A percentile compares a stretch with the other conserved stretches of the same genome.
These are phyloP conservation scores for Rosa rugosa DNA, from an alignment of 306 rosid genomes.

Conservation along the genomic window DNA sequence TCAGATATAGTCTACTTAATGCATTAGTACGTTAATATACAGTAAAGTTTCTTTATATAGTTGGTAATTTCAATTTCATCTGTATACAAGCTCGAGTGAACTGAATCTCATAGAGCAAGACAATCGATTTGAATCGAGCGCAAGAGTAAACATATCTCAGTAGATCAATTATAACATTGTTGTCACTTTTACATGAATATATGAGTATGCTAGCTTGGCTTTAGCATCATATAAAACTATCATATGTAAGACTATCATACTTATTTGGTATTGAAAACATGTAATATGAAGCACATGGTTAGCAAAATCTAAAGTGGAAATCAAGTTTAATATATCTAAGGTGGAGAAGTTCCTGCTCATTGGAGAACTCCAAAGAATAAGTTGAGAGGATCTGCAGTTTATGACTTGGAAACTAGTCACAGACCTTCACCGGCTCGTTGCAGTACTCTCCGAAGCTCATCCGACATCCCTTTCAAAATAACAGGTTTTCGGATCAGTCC, in stretches of 20 bases:
- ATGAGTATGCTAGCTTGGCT: not conserved
- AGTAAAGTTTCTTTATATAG: not conserved
- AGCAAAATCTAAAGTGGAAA: conserved; percentile 12
- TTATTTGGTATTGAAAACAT: not conserved
- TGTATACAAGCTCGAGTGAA: not conserved
- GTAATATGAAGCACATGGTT: conserved; percentile 15
- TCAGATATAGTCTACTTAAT: too few relatives aligned
- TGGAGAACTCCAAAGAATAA: not conserved
- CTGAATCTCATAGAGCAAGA: not conserved
- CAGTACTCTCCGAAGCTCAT: conserved; percentile 59
- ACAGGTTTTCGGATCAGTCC: conserved; percentile 75
- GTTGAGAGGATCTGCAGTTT: not conserved
- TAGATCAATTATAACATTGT: not conserved
- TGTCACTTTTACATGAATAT: not conserved
- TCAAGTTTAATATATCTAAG: conserved; percentile 15
- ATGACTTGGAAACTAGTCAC: conserved; percentile 23
- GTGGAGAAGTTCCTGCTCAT: conserved; percentile 13
- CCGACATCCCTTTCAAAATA: conserved; percentile 55
- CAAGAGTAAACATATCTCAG: not conserved
- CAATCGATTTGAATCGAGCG: not conserved
- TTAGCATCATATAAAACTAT: not conserved
- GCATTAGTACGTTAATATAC: too few relatives aligned
- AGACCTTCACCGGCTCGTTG: conserved; percentile 51
- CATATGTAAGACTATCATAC: not conserved
- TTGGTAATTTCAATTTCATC: not conserved